Base-by-base conservation (phyloP, 306 rosid genomes). In the Cyamopsis tetragonoloba region DNA sequence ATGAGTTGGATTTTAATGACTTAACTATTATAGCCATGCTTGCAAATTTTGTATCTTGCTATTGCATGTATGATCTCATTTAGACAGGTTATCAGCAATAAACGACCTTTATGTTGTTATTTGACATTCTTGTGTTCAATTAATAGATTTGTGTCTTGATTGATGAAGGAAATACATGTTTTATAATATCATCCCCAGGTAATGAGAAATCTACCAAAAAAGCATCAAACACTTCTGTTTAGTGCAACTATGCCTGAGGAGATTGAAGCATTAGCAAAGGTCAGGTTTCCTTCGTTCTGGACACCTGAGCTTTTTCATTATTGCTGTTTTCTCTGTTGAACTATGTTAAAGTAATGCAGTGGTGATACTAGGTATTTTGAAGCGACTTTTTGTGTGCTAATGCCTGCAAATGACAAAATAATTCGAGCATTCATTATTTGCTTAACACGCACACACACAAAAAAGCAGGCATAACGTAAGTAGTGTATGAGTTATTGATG, bases 171-270 rank as follows among this genome's bases (percentile, higher is more conserved):
- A 63, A 44, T 47, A 69, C 48, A 2, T 41, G 24, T 28, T 60
- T 59, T 67, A 63, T 43, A 37, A 62, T 59, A 51, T 79, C 54
- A 32, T 77, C 62, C 53, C 56, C 74, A 89, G 96, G 87, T 87
- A 51, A 89, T 89, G 96, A 72, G 82, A 66, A 83, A 58, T 77
- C 91, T 89, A 73, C 92, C 96, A 1, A 81, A 79, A 55, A 89
- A 89, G 72, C 96, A 87, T 78, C 96, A 89, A 72, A 89, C 96
- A 39, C 78, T 89, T 69, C 72, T 89, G 71, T 87, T 89, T 69
- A 89, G 96, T 82, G 96, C 96, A 5, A 89, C 96, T 13, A 89
- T 89, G 96, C 96, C 96, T 34, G 82, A 71, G 73, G 96, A 89
- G 86, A 89, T 89, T 17, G 96, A 87, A 89, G 81, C 80, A 48